Base-by-base conservation (phyloP, 306 rosid genomes). In the Senna siamea region DNA sequence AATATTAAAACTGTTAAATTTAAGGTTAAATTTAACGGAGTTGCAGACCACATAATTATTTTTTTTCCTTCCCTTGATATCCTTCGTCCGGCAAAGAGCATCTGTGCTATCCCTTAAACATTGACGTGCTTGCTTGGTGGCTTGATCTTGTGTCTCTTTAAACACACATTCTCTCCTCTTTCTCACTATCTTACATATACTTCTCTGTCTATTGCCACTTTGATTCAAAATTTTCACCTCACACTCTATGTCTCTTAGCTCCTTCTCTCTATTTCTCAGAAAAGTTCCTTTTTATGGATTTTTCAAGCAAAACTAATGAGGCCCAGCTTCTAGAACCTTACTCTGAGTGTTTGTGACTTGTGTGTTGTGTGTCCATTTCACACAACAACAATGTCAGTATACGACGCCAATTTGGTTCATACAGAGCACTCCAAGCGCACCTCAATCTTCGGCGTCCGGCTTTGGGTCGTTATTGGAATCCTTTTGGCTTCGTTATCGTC, bases 401-500 rank as follows among this genome's bases (percentile, higher is more conserved):
- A 89, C 72, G 96, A 91, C 13, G 93, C 90, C 18, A 89, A 96
- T 40, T 91, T 93, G 62, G 85, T 85, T 66, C 77, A 89, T 76
- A 77, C 96, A 6, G 85, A 89, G 74, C 96, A 89, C 38, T 86
- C 97, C 3, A 91, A 86, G 41, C 87, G 78, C 66, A 93, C 98
- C 5, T 93, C 97, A 35, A 91, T 93, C 67, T 93, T 93, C 72
- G 94, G 97, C 18, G 96, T 93, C 14, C 90, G 88, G 7, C 84
- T 93, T 26, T 93, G 97, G 97, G 96, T 93, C 5, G 94, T 93
- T 11, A 87, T 93, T 60, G 98, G 98, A 61, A 89, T 93, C 77
- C 78, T 93, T 38, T 91, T 52, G 98, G 98, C 2, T 73, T 78
- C 0, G 75, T 82, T 19, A 90, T 93, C 3, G 98, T 93, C 66